These are phyloP conservation scores for Penicillium palitans DNA, from an alignment of 2,329 filamentous ascomycete genomes.

Conservation along the genomic window DNA sequence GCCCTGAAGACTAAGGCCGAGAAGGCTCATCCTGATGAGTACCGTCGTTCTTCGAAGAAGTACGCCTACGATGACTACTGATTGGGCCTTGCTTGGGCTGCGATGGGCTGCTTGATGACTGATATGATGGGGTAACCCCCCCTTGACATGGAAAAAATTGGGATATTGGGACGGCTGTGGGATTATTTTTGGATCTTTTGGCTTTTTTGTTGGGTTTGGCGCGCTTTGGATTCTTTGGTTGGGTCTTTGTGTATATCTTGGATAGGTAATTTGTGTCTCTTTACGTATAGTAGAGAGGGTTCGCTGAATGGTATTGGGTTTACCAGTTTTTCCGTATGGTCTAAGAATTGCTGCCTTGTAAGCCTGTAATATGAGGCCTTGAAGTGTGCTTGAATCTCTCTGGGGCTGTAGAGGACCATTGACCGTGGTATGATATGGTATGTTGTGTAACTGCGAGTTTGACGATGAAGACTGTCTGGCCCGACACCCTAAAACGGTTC, in stretches of 20 bases:
- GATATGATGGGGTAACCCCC: slow-evolving; percentile 9
- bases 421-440: background rate
- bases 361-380: background rate
- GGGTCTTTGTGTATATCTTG: slow-evolving; percentile 19
- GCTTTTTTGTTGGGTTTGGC: slow-evolving; percentile 13
- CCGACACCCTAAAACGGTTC: background rate
- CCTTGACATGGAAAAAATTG: slow-evolving; percentile 20
- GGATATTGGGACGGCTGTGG: slow-evolving; percentile 11
- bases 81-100: slow-evolving; percentile 6
- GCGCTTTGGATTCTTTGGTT: slow-evolving; percentile 19
- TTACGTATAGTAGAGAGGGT: slow-evolving; percentile 2
- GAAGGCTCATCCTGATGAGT: slow-evolving; percentile 45
- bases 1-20: slow-evolving; percentile 45
- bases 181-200: slow-evolving; percentile 8
- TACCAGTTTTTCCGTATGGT: slow-evolving; percentile 7
- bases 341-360: background rate
- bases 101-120: slow-evolving; percentile 18
- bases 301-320: slow-evolving; percentile 17
- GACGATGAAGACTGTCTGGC: background rate
- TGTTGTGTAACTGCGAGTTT: background rate
- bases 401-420: background rate
- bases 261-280: slow-evolving; percentile 5
- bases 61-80: slow-evolving; percentile 41
- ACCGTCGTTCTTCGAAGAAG: slow-evolving; percentile 45
- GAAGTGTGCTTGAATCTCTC: background rate